Evolutionary conservation across 257 asterid genomes (phyloP), one percentile per base, ranked within the genome.

Genomic region (Solanum rostratum): DNA sequence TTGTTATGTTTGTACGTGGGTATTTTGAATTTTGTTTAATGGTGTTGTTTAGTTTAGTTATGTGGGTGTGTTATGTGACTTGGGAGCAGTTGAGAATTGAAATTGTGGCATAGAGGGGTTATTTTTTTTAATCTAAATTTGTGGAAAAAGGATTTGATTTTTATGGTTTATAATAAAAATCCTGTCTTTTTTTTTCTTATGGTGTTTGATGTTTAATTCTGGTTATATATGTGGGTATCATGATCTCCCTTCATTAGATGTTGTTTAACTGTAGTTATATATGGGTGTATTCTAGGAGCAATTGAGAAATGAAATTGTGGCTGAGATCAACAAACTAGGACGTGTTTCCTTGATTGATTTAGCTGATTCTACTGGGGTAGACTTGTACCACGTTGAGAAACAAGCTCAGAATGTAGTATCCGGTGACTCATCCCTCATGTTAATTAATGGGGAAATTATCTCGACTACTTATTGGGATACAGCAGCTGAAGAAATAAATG

Each of bases 401-500:
- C 98, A 97, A 87, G 88, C 98, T 15, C 91, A 90, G 86, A 87
- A 87, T 53, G 91, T 92, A 50, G 99, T 94, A 80, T 90, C 97
- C 29, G 88, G 80, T 84, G 97, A 94, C 85, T 85, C 92, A 7
- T 88, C 93, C 69, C 95, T 95, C 82, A 87, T 94, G 94, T 84
- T 95, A 90, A 91, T 95, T 84, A 97, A 97, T 87, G 98, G 99
- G 29, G 99, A 95, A 88, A 94, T 97, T 18, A 90, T 97, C 79
- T 91, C 98, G 29, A 92, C 89, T 86, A 89, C 90, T 6, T 97
- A 95, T 82, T 95, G 99, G 98, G 98, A 97, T 85, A 86, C 92
- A 55, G 93, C 91, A 86, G 93, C 94, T 20, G 99, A 97, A 86
- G 99, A 97, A 86, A 97, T 97, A 80, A 95, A 97, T 82, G 99